Conservation (phyloP, 2,329 filamentous ascomycete species). For the Aureobasidium sp. region DNA sequence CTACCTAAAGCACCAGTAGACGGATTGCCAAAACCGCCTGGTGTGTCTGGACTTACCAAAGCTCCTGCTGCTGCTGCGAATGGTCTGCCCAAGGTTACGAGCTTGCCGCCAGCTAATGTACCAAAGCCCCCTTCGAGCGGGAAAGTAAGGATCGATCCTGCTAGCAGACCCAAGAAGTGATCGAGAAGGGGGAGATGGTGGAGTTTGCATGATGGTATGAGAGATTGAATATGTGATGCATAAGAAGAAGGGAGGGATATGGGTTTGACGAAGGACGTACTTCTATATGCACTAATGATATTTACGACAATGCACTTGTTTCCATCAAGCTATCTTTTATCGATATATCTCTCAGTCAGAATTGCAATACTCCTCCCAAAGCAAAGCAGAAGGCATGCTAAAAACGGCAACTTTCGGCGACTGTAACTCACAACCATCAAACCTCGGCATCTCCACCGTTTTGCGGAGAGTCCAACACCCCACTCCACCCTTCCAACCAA, state of each 20-base stretch:
- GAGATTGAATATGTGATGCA: not conserved
- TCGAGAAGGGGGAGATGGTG: not conserved
- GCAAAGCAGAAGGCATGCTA: not conserved
- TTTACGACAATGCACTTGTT: not conserved
- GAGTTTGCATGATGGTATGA: not conserved
- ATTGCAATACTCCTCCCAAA: not conserved
- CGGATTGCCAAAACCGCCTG: conserved; percentile 5
- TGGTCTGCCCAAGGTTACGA: not conserved
- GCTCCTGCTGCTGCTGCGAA: not conserved
- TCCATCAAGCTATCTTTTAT: not conserved
- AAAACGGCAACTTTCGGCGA: conserved; percentile 4
- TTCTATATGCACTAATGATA: not conserved
- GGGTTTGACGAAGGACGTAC: not conserved
- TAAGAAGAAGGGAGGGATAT: not conserved
- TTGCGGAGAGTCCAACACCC: not conserved
- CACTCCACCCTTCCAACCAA: not conserved
- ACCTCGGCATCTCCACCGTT: not conserved
- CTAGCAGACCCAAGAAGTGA: conserved; percentile 17
- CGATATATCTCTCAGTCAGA: no score
- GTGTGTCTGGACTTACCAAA: not conserved
- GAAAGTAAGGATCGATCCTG: conserved; percentile 20
- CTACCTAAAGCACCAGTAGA: conserved; percentile 8
- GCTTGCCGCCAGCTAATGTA: conserved; percentile 7
- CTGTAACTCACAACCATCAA: not conserved
- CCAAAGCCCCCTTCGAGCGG: conserved; percentile 11